Conservation (phyloP, 441 rosid genomes). For the Omphalea diandra region DNA sequence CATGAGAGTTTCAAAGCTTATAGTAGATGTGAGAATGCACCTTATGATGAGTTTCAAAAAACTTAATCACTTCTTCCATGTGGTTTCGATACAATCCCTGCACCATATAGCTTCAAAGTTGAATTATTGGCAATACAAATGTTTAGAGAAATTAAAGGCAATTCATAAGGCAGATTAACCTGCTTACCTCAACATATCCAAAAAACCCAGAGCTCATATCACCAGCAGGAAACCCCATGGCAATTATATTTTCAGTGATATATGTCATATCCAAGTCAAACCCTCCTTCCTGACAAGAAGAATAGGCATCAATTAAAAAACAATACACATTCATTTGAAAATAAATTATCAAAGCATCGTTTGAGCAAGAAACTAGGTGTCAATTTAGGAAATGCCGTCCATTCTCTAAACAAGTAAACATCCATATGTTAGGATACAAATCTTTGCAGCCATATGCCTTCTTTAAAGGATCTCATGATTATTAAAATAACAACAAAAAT, state of each 20-base stretch:
- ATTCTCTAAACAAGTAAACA: conserved; percentile 3
- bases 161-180: conserved; percentile 17
- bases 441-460: neutral
- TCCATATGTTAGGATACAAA: neutral
- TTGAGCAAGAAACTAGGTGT: neutral
- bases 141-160: conserved; percentile 4
- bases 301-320: neutral
- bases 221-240: conserved; percentile 99
- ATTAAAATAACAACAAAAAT: neutral
- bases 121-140: conserved; percentile 6
- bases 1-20: neutral
- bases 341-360: neutral
- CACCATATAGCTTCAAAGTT: conserved; percentile 30
- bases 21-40: conserved; percentile 29
- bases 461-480: neutral
- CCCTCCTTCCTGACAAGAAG: conserved; percentile 74
- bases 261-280: conserved; percentile 95
- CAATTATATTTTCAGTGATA: conserved; percentile 87
- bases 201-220: conserved; percentile 96
- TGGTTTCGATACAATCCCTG: conserved; percentile 99
- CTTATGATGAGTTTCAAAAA: conserved; percentile 97
- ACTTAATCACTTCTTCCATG: conserved; percentile 98
- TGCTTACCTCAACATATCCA: conserved; percentile 81
- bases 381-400: neutral
- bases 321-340: neutral